Conservation (phyloP, 305 asterid genomes). For the Fraxinus floribunda region DNA sequence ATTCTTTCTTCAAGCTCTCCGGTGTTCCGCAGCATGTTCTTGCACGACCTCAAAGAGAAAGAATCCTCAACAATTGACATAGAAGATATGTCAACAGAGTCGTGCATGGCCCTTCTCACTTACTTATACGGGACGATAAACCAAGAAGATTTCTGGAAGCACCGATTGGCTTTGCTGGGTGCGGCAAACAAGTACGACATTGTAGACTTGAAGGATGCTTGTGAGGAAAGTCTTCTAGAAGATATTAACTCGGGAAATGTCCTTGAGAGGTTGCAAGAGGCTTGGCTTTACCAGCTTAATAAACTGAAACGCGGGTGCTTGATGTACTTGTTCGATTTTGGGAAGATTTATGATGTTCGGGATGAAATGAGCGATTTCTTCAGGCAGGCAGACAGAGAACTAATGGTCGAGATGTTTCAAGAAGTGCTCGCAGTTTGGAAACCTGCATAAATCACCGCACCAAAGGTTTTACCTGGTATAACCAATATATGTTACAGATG, state of each 20-base stretch:
- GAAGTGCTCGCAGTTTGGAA: constrained; percentile 89
- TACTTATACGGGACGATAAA: constrained; percentile 76
- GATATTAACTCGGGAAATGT: constrained; percentile 85
- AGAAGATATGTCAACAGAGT: constrained; percentile 78
- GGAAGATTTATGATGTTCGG: constrained; percentile 85
- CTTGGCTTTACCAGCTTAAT: constrained; percentile 84
- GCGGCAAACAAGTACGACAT: constrained; percentile 91
- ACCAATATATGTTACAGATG: background rate
- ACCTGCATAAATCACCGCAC: constrained; percentile 45
- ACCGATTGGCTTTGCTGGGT: constrained; percentile 69
- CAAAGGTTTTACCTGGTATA: too few relatives aligned
- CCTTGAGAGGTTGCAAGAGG: constrained; percentile 90
- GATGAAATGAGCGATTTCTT: constrained; percentile 80
- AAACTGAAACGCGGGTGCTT: constrained; percentile 84
- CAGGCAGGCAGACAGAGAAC: constrained; percentile 76
- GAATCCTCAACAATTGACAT: constrained; percentile 80
- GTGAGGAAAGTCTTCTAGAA: constrained; percentile 84
- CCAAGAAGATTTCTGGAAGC: constrained; percentile 92
- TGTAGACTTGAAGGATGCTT: constrained; percentile 70
- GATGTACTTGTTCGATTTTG: constrained; percentile 82
- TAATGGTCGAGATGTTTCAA: constrained; percentile 88
- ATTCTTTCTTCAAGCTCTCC: constrained; percentile 89
- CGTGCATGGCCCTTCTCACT: constrained; percentile 74
- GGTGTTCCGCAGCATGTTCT: constrained; percentile 87
- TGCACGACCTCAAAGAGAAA: constrained; percentile 81